These are phyloP conservation scores for Globisporangium splendens DNA, from an alignment of 352 stramenopile genomes.

Conservation along the genomic window DNA sequence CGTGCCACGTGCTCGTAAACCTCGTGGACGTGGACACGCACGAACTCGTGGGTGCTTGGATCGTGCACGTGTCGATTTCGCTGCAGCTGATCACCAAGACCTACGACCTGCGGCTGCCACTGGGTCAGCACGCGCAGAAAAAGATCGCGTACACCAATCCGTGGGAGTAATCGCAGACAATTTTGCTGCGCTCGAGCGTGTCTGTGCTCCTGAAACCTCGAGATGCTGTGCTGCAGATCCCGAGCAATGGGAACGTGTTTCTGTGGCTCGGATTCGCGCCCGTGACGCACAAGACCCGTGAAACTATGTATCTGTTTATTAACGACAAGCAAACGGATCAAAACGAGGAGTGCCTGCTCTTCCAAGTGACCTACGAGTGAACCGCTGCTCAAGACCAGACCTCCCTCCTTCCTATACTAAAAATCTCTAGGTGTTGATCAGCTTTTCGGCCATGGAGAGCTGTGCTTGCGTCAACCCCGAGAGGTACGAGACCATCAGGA, in stretches of 20 bases:
- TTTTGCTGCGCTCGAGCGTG: slow-evolving; percentile 84
- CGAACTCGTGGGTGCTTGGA: slow-evolving; percentile 90
- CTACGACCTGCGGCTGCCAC: slow-evolving; percentile 84
- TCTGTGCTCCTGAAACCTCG: slow-evolving; percentile 65
- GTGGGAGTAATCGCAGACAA: slow-evolving; percentile 82
- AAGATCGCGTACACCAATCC: slow-evolving; percentile 93
- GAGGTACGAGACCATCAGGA: slow-evolving; percentile 98
- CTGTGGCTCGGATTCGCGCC: slow-evolving; percentile 46
- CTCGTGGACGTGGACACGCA: slow-evolving; percentile 89
- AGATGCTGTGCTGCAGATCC: slow-evolving; percentile 53
- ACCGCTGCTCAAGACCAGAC: neutral
- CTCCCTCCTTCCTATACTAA: slow-evolving; percentile 4
- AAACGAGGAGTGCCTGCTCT: slow-evolving; percentile 92
- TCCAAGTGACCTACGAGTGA: slow-evolving; percentile 71
- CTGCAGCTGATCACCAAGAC: slow-evolving; percentile 89
- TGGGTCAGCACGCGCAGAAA: slow-evolving; percentile 68
- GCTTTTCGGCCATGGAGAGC: slow-evolving; percentile 96
- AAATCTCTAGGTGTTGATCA: slow-evolving; percentile 87
- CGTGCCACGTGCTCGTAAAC: slow-evolving; percentile 58
- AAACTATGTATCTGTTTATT: slow-evolving; percentile 89
- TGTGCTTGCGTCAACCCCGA: slow-evolving; percentile 97
- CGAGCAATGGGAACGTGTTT: slow-evolving; percentile 47
- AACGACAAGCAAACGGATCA: slow-evolving; percentile 89
- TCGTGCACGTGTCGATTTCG: slow-evolving; percentile 69
- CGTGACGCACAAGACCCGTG: neutral